Evolutionary conservation across 257 asterid species (phyloP), one percentile per base, ranked within the genome.

Genomic region (Solanum paucissectum): DNA sequence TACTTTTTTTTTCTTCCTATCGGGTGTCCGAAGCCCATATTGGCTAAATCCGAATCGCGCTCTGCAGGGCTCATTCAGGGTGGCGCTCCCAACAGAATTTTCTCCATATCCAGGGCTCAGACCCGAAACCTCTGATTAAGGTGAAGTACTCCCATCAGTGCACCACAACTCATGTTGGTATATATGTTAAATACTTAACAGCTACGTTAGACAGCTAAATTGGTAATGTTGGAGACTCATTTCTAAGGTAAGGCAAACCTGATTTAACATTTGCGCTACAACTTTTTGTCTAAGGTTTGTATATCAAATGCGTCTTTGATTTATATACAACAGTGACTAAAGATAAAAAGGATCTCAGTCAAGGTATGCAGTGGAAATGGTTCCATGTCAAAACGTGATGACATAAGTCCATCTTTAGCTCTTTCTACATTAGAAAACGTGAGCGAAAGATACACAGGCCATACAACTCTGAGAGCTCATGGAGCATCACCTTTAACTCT

Each of bases 401-500:
- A 33, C 12, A 25, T 6, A 79, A 25, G 27, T 44, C 66, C 85
- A 79, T 79, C 66, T 79, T 79, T 46, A 81, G 42, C 68, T 46
- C 85, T 81, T 44, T 8, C 16, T 76, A 9, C 66, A 79, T 46
- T 81, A 81, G 11, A 29, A 16, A 34, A 32, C 12, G 12, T 12
- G 40, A 29, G 2, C 25, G 5, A 16, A 52, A 18, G 69, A 49
- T 46, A 58, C 42, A 27, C 64, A 81, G 40, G 29, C 7, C 14
- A 46, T 46, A 5, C n/a, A 81, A 81, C 85, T 81, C 38, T 4
- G 29, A 29, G 4, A 2, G 27, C 85, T 81, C 85, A 86, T 29
- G 37, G 27, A 55, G 87, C 83, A 86, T 71, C 72, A 60, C 49
- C 89, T 89, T 88, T 88, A 23, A 46, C 84, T 91, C 91, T 95